Evolutionary conservation across 2,329 filamentous ascomycete species (phyloP).

Genomic region (Penicillium corylophilum): DNA sequence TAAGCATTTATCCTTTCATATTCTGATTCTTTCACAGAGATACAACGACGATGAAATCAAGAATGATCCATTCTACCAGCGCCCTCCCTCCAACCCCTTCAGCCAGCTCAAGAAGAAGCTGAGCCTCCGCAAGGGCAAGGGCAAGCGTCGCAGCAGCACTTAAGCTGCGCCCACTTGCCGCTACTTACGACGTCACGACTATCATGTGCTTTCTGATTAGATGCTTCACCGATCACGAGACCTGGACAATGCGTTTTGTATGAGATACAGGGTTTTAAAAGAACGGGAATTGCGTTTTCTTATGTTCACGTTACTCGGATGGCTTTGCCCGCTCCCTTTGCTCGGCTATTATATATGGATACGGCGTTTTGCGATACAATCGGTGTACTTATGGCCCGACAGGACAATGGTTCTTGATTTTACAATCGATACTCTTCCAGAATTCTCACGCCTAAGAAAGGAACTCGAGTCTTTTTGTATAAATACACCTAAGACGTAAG

Average conservation of each 20-base stretch:
- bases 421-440: neutral
- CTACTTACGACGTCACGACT: conserved; percentile 8
- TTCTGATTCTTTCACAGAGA: conserved; percentile 31
- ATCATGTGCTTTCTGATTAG: neutral
- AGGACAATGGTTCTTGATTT: neutral
- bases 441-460: too few species aligned
- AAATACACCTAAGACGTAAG: neutral
- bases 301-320: neutral
- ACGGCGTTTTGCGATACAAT: neutral
- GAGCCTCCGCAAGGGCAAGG: conserved; percentile 27
- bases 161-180: neutral
- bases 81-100: conserved; percentile 30
- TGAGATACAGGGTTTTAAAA: neutral
- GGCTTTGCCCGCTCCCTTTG: neutral
- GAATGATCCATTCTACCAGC: conserved; percentile 40
- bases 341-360: conserved; percentile 3
- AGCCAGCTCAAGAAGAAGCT: conserved; percentile 28
- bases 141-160: conserved; percentile 18
- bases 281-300: neutral
- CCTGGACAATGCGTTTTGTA: conserved; percentile 2
- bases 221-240: neutral
- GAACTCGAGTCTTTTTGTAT: neutral
- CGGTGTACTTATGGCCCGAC: neutral
- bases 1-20: neutral
- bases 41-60: conserved; percentile 43